A percentile compares a stretch with the other conserved stretches of the same genome.
Conservation (phyloP, 192 early-diverging fungal genomes). For the Anaeromyces robustus region DNA sequence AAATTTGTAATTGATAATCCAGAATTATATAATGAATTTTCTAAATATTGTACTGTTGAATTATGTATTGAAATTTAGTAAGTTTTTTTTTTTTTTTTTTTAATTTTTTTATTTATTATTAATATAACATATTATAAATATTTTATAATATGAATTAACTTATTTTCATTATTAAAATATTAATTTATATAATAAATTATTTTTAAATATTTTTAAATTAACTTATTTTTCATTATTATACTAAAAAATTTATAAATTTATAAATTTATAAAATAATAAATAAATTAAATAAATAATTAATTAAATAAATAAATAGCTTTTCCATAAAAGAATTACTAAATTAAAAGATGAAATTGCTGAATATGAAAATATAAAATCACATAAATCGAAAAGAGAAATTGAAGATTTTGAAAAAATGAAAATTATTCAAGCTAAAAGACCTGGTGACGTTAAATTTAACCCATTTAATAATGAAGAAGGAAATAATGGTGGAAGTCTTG, state of each 20-base stretch:
- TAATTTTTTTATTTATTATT: too few relatives aligned
- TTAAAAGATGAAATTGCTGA: neutral
- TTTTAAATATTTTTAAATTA: too few relatives aligned
- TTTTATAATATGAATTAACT: too few relatives aligned
- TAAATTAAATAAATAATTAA: too few relatives aligned
- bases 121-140: too few relatives aligned
- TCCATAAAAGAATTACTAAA: neutral
- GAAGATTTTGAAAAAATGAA: neutral
- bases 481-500: neutral
- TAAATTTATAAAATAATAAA: too few relatives aligned
- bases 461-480: neutral
- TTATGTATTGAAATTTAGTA: neutral
- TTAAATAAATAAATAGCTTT: neutral
- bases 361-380: neutral
- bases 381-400: neutral
- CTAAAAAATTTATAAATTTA: too few relatives aligned
- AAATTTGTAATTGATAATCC: neutral
- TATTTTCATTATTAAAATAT: too few relatives aligned
- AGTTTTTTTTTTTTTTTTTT: neutral
- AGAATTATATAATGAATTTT: neutral
- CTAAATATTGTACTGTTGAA: neutral
- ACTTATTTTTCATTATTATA: too few relatives aligned
- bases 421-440: neutral
- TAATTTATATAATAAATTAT: too few relatives aligned
- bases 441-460: neutral